These are phyloP conservation scores for Aspergillus sp. DNA, from an alignment of 2,329 filamentous ascomycete species.

Conservation along the genomic window DNA sequence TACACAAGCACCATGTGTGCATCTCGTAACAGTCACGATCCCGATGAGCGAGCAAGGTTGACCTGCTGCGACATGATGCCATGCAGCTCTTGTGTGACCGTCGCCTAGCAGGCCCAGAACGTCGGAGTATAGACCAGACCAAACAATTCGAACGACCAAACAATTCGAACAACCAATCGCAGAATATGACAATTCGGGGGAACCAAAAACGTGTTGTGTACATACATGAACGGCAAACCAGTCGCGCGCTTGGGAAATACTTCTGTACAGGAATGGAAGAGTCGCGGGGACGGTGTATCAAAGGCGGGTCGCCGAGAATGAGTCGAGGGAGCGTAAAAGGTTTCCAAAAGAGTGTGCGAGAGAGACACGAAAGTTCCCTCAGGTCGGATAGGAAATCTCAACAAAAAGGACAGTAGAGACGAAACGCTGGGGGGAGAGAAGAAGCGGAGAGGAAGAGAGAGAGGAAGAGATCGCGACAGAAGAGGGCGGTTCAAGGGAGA, in stretches of 20 bases:
- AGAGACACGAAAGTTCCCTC: constrained; percentile 33
- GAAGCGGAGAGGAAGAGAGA: constrained; percentile 8
- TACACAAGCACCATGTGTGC: too few relatives aligned
- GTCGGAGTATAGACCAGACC: too few relatives aligned
- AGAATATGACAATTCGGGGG: too few relatives aligned
- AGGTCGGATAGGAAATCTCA: constrained; percentile 37
- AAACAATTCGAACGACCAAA: too few relatives aligned
- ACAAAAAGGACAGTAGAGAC: constrained; percentile 18
- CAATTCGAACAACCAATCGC: background rate
- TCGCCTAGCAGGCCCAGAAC: too few relatives aligned
- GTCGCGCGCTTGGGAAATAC: constrained; percentile 20
- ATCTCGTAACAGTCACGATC: too few relatives aligned
- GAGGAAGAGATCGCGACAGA: constrained; percentile 15
- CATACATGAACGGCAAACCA: constrained; percentile 27
- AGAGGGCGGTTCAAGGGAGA: constrained; percentile 2
- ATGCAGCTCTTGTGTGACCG: too few relatives aligned
- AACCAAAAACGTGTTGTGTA: constrained; percentile 1
- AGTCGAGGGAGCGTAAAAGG: constrained; percentile 20
- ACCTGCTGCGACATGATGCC: too few relatives aligned
- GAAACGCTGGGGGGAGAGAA: constrained; percentile 11
- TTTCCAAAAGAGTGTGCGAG: constrained; percentile 37
- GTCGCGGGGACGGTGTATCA: constrained; percentile 1
- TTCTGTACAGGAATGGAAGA: constrained; percentile 20
- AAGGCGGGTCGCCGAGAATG: background rate
- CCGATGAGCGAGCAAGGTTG: too few relatives aligned